Percentiles rank a stretch among this genome's conserved stretches.
phyloP scores from a whole-genome alignment of 306 rosid species.

The Medicago ruthenica region DNA sequence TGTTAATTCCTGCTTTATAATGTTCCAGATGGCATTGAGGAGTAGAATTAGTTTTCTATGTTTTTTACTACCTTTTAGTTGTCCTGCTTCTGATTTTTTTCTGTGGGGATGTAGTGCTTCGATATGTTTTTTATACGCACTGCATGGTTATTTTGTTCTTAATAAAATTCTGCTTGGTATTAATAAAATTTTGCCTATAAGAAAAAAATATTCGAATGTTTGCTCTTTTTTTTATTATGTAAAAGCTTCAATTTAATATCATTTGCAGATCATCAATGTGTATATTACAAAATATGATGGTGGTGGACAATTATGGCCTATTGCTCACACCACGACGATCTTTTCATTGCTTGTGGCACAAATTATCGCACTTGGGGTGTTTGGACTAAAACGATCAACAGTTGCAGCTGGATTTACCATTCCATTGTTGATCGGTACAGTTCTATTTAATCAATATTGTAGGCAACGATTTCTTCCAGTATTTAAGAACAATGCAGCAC shows the following conservation, averaged over 20 bases:
- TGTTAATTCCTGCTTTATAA: too few relatives aligned
- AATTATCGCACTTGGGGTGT: constrained; percentile 85
- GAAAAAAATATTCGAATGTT: too few relatives aligned
- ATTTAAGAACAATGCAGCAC: constrained; percentile 64
- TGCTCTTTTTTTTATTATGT: too few relatives aligned
- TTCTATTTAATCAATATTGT: constrained; percentile 81
- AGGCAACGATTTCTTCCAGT: constrained; percentile 81
- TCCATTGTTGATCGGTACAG: constrained; percentile 72
- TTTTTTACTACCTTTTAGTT: too few relatives aligned
- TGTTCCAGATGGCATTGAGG: too few relatives aligned
- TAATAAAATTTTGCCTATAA: too few relatives aligned
- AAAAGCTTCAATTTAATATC: constrained; percentile 9
- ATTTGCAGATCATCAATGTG: constrained; percentile 80
- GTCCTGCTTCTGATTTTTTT: too few relatives aligned
- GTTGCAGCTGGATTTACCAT: constrained; percentile 80
- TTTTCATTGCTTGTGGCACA: constrained; percentile 75
- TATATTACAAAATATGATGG: constrained; percentile 70
- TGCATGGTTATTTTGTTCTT: background rate
- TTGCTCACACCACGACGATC: constrained; percentile 71
- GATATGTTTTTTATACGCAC: too few relatives aligned
- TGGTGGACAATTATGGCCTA: constrained; percentile 86
- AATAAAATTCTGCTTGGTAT: too few relatives aligned
- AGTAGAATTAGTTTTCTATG: too few relatives aligned
- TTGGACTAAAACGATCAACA: constrained; percentile 73
- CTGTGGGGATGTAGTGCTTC: too few relatives aligned